Evolutionary conservation across 2,329 filamentous ascomycete species (phyloP).

Genomic region (Colletotrichum tanaceti): DNA sequence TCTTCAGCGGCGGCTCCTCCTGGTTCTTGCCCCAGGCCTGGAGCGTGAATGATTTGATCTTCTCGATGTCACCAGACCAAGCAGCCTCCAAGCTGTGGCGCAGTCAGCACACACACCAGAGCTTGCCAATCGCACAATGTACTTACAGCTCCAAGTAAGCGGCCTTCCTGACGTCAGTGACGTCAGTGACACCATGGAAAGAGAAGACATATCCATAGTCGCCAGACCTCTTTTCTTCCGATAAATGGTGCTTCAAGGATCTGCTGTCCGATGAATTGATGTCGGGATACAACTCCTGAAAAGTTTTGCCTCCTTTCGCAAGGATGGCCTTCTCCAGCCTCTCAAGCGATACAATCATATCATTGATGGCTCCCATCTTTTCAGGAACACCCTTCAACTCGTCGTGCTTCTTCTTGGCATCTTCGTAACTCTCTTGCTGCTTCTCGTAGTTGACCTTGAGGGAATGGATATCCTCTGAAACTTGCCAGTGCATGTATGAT

Average conservation of each 20-base stretch:
- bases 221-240: constrained; percentile 44
- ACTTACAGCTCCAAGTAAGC: constrained; percentile 74
- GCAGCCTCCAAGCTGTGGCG: constrained; percentile 74
- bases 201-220: constrained; percentile 62
- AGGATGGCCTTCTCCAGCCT: constrained; percentile 66
- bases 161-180: constrained; percentile 63
- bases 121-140: neutral
- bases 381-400: constrained; percentile 51
- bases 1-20: constrained; percentile 69
- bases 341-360: constrained; percentile 64
- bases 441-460: constrained; percentile 51
- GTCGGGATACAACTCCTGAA: constrained; percentile 71
- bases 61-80: constrained; percentile 75
- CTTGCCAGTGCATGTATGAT: constrained; percentile 71
- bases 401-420: constrained; percentile 43
- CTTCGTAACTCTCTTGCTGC: constrained; percentile 46
- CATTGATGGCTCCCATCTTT: constrained; percentile 67
- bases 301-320: constrained; percentile 72
- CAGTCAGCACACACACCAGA: constrained; percentile 42
- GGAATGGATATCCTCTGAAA: constrained; percentile 53
- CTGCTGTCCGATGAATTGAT: constrained; percentile 46
- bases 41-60: constrained; percentile 73
- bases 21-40: constrained; percentile 66
- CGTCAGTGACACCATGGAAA: constrained; percentile 66
- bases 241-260: constrained; percentile 2